Conservation (phyloP, 805 yeast genomes). For the Spathaspora arborariae region DNA sequence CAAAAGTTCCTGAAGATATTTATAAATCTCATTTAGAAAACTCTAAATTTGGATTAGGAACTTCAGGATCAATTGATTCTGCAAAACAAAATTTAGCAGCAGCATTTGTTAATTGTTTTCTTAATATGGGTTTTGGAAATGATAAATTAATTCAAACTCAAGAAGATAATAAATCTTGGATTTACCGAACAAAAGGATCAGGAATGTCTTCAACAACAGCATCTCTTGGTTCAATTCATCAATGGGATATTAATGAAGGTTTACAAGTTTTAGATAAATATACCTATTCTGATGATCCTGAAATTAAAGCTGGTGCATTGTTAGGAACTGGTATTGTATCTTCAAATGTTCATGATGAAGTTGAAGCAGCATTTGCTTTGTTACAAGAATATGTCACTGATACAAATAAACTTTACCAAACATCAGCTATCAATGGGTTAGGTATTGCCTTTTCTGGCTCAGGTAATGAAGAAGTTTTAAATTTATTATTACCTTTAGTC, state of each 20-base stretch:
- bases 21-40: slow-evolving; percentile 88
- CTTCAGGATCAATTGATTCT: slow-evolving; percentile 63
- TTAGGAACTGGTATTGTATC: slow-evolving; percentile 93
- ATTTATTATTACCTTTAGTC: slow-evolving; percentile 74
- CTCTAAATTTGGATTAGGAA: slow-evolving; percentile 53
- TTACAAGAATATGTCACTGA: slow-evolving; percentile 78
- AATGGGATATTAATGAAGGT: slow-evolving; percentile 90
- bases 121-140: slow-evolving; percentile 86
- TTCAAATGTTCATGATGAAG: slow-evolving; percentile 91
- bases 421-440: slow-evolving; percentile 84
- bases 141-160: slow-evolving; percentile 78
- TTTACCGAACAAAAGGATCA: slow-evolving; percentile 84
- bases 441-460: slow-evolving; percentile 96
- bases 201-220: slow-evolving; percentile 94
- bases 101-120: slow-evolving; percentile 87
- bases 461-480: slow-evolving; percentile 76
- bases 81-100: slow-evolving; percentile 95
- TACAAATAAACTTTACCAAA: slow-evolving; percentile 57
- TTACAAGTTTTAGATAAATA: slow-evolving; percentile 86
- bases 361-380: slow-evolving; percentile 85
- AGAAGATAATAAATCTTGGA: slow-evolving; percentile 73
- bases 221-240: slow-evolving; percentile 80
- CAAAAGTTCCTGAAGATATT: slow-evolving; percentile 92
- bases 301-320: slow-evolving; percentile 93
- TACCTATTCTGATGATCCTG: slow-evolving; percentile 78